Base-by-base conservation (phyloP, 371 early-diverging fungal species). In the Circinella minor region DNA sequence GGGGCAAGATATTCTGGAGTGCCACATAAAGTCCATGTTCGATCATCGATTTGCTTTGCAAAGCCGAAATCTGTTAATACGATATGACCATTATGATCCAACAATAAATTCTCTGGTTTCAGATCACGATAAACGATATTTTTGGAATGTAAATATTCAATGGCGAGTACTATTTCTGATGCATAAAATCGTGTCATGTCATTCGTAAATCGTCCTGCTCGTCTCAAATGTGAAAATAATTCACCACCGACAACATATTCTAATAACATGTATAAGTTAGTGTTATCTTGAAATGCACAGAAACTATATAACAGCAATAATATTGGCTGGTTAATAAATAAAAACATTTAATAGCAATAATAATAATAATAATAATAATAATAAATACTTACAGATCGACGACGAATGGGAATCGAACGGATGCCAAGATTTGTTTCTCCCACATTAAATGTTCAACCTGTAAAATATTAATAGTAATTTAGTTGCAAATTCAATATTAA, bases 31-130 rank as follows among this genome's bases (percentile, higher is more conserved):
- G 95, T 96, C 94, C 95, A 94, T 54, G 95, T 95, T 91, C 83
- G 68, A 43, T 90, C 91, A 2, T 83, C 73, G 36, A 94, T 89
- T 36, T 85, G 80, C 75, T 98, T 99, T 47, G 99, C 98, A 88
- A 99, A 99, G 3, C 99, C 99, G 88, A 99, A 99, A 83, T 99
- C 99, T 5, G 99, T 95, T 55, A 99, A 93, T 80, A 98, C 97
- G 70, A 99, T 91, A 77, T 99, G 97, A 3, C 99, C 99, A 49
- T 86, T 72, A 11, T 87, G 81, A 71, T 96, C 98, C 60, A 99
- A 80, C 55, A 99, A 81, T 48, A 96, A 76, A 74, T 98, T 97
- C 71, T 98, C 97, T 15, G 99, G 99, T 76, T 98, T 96, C 55
- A 98, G 78, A 81, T 98, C 98, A 36, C 99, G 90, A 84, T 98